Base-by-base conservation (phyloP, 139 green algal genomes). In the Haematococcus lacustris region DNA sequence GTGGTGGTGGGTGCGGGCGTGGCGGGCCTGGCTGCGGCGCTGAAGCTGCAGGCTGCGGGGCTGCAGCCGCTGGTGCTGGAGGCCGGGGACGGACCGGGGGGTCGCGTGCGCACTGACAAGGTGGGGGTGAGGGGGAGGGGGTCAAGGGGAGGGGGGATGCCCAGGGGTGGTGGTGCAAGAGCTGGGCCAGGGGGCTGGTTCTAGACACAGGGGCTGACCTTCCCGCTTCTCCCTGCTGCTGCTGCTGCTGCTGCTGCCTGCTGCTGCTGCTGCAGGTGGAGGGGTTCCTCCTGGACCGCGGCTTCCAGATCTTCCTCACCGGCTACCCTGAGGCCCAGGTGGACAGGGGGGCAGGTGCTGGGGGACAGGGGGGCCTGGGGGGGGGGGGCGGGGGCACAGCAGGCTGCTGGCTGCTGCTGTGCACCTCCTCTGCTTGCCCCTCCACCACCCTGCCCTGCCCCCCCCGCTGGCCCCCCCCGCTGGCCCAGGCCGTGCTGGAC, bases 291-390 rank as follows among this genome's bases (percentile, higher is more conserved):
- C 83, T 99, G 26, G 96, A 99, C 82, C 77, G 92, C 0, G 96
- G 96, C 57, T 99, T 99, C 74, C 94, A 98, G 71, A 98, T 99
- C 78, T 99, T 98, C 77, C 84, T 99, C 26, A 96, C 93, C 25
- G 76, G 81, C 33, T 91, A 89, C 71, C 84, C 84, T 5, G 80
- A 87, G 74, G 78, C 77, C 2, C 71, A 74, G 64, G 73, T 73
- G 35, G 6, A 39, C 62, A 43, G n/a, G n/a, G n/a, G n/a, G n/a
- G n/a, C n/a, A n/a, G n/a, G n/a, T n/a, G n/a, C n/a, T n/a, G n/a
- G n/a, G n/a, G n/a, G n/a, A n/a, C n/a, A n/a, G n/a, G n/a, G n/a
- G n/a, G n/a, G n/a, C n/a, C n/a, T n/a, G 13, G 47, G 47, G 47
- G 21, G 17, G 47, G 21, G 47, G 47, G 47, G 13, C 21, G 47